Evolutionary conservation across 495 filamentous ascomycete species (phyloP).

Genomic region (Podospora anserina): DNA sequence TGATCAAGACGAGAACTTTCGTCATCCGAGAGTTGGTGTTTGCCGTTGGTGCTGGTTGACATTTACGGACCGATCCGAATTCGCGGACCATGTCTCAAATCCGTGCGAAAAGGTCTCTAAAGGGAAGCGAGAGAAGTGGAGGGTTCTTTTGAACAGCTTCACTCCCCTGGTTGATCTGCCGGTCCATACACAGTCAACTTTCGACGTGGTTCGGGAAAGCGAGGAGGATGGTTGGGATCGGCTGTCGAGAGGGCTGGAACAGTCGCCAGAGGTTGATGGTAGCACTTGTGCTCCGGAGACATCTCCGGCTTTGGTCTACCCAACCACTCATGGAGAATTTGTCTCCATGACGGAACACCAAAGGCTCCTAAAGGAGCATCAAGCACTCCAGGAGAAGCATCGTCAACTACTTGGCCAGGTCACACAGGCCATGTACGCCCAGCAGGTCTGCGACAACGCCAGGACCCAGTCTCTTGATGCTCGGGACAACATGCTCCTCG

Average conservation of each 20-base stretch:
- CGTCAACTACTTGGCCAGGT: constrained; percentile 25
- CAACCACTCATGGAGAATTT: neutral
- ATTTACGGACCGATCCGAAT: constrained; percentile 23
- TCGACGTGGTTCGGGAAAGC: constrained; percentile 8
- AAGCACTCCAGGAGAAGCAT: constrained; percentile 20
- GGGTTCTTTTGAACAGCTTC: constrained; percentile 31
- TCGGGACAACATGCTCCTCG: constrained; percentile 3
- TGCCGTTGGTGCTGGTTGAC: constrained; percentile 34
- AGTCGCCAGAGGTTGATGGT: neutral
- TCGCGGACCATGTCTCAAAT: constrained; percentile 24
- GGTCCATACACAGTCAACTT: neutral
- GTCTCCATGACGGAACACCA: constrained; percentile 19
- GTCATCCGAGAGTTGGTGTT: constrained; percentile 29
- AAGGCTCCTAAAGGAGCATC: constrained; percentile 23
- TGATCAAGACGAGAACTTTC: constrained; percentile 26
- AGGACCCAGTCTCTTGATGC: neutral
- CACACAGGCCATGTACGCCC: constrained; percentile 14
- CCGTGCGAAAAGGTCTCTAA: constrained; percentile 33
- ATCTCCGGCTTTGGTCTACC: constrained; percentile 6
- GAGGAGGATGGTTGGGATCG: constrained; percentile 13
- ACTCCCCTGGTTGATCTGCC: constrained; percentile 23
- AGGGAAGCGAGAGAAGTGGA: constrained; percentile 37
- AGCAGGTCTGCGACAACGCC: constrained; percentile 8
- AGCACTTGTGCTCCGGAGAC: constrained; percentile 14
- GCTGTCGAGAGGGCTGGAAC: constrained; percentile 8